Evolutionary conservation across 2,329 filamentous ascomycete genomes (phyloP), one percentile per base, ranked within the genome.

Genomic region (Nemania sp.): DNA sequence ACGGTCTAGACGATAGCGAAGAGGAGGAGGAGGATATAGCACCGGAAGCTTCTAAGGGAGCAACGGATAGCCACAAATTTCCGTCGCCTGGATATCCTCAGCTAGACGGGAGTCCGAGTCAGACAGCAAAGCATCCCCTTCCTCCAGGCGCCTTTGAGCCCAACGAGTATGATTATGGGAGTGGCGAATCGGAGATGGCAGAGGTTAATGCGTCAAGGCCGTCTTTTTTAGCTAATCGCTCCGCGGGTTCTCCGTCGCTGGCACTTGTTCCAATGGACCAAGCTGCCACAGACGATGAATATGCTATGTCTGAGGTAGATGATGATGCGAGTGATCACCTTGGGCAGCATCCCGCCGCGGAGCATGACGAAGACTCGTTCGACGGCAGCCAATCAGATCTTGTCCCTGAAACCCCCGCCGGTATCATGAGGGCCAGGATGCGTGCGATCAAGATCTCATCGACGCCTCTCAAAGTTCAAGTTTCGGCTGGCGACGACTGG

Each of bases 211-310:
- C 71, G 53, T 40, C 64, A 25, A 75, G 77, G 69, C 81, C 87
- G 85, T 91, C 90, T 93, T 94, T 95, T 94, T 93, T 93, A 90
- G 91, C 88, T 86, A 84, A 88, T 82, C 88, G 90, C 88, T 93
- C 90, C 87, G 89, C 88, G 87, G 90, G 89, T 90, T 90, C 88
- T 78, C 81, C 83, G 79, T 86, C 83, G 77, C 83, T 83, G 70
- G 80, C 83, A 67, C 79, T 83, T 75, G 79, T 85, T 75, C 78
- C 80, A 78, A 78, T 86, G 65, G 83, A 87, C 69, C 87, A 89
- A 73, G 86, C 88, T 75, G 83, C 86, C 69, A 84, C 87, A 78
- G 90, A 88, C 76, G 83, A 88, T 73, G 90, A 90, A 86, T 92
- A 92, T 84, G 90, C 88, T 76, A 85, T 85, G 81, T 85, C 81